Conservation (phyloP, 2,329 filamentous ascomycete species). For the Fusarium sp. region DNA sequence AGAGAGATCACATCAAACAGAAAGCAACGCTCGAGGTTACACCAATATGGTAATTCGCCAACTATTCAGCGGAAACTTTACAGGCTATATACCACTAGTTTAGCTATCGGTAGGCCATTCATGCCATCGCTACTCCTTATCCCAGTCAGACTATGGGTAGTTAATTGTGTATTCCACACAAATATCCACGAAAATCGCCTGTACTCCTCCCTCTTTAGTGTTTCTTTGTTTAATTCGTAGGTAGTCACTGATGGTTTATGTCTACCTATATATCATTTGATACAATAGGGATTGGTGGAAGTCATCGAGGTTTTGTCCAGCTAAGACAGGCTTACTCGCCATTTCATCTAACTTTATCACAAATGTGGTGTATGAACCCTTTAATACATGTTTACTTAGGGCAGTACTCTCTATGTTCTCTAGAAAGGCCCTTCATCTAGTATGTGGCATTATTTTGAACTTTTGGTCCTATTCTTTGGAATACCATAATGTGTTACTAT, state of each 20-base stretch:
- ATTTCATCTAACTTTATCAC: not conserved
- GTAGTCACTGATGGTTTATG: rapidly evolving
- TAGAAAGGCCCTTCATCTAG: rapidly evolving
- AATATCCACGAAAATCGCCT: no score
- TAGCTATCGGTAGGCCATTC: not conserved
- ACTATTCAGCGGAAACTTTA: no score
- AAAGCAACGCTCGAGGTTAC: not conserved
- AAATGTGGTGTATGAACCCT: not conserved
- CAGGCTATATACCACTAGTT: no score
- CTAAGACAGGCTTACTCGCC: rapidly evolving
- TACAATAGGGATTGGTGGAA: not conserved
- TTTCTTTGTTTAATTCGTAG: rapidly evolving
- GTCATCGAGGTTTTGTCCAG: not conserved
- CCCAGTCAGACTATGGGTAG: not conserved
- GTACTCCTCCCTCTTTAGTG: no score
- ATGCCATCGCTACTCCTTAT: not conserved
- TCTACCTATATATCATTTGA: not conserved
- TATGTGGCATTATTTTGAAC: not conserved
- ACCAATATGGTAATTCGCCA: no score
- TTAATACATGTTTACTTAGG: rapidly evolving
- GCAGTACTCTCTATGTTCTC: rapidly evolving
- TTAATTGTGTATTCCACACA: not conserved
- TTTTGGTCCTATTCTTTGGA: no score
- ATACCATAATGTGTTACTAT: rapidly evolving
- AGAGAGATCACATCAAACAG: not conserved